These are phyloP conservation scores for Ambrosia trifida DNA, from an alignment of 129 eudicot genomes.

Conservation along the genomic window DNA sequence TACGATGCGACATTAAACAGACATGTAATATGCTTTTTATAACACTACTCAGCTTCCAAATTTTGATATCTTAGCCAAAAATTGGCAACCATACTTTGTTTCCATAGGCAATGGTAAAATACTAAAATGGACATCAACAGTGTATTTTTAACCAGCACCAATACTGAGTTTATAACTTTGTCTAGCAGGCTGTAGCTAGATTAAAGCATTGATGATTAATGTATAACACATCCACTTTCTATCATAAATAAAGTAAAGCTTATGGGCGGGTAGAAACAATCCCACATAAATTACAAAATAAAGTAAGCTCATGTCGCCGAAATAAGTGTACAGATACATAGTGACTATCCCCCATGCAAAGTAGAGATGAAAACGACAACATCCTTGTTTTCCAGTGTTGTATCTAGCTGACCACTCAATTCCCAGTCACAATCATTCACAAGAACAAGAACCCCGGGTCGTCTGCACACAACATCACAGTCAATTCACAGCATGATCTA, in stretches of 20 bases:
- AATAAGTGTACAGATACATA: not conserved
- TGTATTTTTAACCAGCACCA: not conserved
- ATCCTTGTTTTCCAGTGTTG: slow-evolving; percentile 85
- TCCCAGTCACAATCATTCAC: slow-evolving; percentile 98
- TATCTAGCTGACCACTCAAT: slow-evolving; percentile 90
- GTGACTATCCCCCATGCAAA: slow-evolving; percentile 80
- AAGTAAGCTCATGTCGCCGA: not conserved
- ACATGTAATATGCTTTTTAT: too few species aligned
- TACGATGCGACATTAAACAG: too few species aligned
- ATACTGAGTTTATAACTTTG: slow-evolving; percentile 12
- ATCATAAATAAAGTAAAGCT: not conserved
- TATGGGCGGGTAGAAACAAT: not conserved
- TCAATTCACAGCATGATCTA: not conserved
- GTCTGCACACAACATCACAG: slow-evolving; percentile 46
- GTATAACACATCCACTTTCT: slow-evolving; percentile 5
- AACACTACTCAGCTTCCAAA: too few species aligned
- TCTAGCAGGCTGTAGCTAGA: not conserved
- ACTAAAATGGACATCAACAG: too few species aligned
- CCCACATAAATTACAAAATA: not conserved
- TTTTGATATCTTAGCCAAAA: too few species aligned
- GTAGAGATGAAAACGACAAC: slow-evolving; percentile 88
- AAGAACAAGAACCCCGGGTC: slow-evolving; percentile 96
- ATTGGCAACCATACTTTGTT: not conserved
- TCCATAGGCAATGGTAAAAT: not conserved
- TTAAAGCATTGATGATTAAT: not conserved